phyloP scores from a whole-genome alignment of 495 filamentous ascomycete species.

The Achaetomiella virescens region DNA sequence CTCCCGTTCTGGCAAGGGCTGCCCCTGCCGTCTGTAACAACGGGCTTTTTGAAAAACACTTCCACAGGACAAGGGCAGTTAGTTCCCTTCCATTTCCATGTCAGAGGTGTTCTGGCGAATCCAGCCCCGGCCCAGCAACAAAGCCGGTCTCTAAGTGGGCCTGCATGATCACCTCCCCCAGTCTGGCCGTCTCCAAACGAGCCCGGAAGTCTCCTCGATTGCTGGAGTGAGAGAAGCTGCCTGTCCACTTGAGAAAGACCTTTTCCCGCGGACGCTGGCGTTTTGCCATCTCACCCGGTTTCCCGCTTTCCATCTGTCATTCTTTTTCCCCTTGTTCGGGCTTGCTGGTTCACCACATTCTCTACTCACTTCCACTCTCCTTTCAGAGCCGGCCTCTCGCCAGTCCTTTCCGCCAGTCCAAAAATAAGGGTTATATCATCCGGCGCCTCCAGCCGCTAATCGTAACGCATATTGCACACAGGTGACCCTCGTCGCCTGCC shows the following conservation, averaged over 20 bases:
- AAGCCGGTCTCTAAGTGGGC: slow-evolving; percentile 16
- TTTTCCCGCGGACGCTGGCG: not conserved
- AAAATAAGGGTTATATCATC: not conserved
- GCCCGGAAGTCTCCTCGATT: slow-evolving; percentile 11
- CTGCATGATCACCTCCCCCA: slow-evolving; percentile 32
- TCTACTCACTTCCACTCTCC: not conserved
- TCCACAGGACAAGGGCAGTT: slow-evolving; percentile 13
- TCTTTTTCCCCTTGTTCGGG: slow-evolving; percentile 10
- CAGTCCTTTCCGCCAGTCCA: slow-evolving; percentile 1
- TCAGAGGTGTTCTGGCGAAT: slow-evolving; percentile 17
- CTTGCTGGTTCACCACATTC: not conserved
- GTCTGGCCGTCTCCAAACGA: slow-evolving; percentile 21
- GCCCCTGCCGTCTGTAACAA: slow-evolving; percentile 13
- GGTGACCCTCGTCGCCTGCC: not conserved
- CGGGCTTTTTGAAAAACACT: slow-evolving; percentile 2
- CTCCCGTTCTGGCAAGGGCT: not conserved
- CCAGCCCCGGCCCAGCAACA: slow-evolving; percentile 24
- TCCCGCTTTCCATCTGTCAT: not conserved
- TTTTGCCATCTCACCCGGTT: slow-evolving; percentile 1
- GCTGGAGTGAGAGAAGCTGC: not conserved
- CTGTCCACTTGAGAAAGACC: not conserved
- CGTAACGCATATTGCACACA: not conserved
- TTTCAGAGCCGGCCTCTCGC: slow-evolving; percentile 9
- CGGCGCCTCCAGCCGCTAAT: not conserved
- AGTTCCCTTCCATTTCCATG: no score